Evolutionary conservation across 108 stramenopile species (phyloP), one percentile per base, ranked within the genome.

Genomic region (Nitzschia sp.): DNA sequence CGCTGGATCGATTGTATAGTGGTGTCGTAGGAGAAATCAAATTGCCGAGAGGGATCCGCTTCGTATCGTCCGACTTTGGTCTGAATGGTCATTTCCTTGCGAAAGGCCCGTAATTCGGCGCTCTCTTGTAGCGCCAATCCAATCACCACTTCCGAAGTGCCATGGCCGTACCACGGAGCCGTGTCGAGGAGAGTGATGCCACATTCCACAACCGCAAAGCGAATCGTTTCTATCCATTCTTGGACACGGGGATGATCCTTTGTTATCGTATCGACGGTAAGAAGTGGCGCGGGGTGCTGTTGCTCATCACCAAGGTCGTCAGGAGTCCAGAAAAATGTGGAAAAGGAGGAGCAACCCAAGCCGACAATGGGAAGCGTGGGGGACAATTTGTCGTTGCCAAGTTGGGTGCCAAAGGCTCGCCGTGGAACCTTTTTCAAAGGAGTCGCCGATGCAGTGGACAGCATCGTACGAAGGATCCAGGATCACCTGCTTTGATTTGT

Each of bases 81-180:
- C 53, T 94, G 87, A 34, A 94, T 68, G 36, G 78, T 74, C 17
- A 92, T 38, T 45, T 67, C 41, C 19, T 62, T 41, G 54, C 88
- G 80, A 5, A 84, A 54, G 6, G 58, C 58, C 23, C 23, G 21
- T 19, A 23, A 23, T 21, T 32, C 28, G 3, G 22, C 16, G 36
- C 4, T 6, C 1, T 73, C 71, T 29, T 87, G 72, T 58, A 95
- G 28, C 2, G 88, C 94, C 77, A 81, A 90, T 11, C 94, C 94
- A 32, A 95, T 53, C 16, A 91, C 86, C 1, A 80, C 74, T 85
- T 95, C 94, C 4, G 83, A 85, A 26, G 72, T 82, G 25, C 92
- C 92, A 72, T 94, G 92, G 8, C 91, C 91, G 66, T 95, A 95
- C 94, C 94, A 95, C 1, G 94, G 94, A 35, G 94, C 94, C 2